Conservation (phyloP, 192 early-diverging fungal species). For the Coemansia sp. region DNA sequence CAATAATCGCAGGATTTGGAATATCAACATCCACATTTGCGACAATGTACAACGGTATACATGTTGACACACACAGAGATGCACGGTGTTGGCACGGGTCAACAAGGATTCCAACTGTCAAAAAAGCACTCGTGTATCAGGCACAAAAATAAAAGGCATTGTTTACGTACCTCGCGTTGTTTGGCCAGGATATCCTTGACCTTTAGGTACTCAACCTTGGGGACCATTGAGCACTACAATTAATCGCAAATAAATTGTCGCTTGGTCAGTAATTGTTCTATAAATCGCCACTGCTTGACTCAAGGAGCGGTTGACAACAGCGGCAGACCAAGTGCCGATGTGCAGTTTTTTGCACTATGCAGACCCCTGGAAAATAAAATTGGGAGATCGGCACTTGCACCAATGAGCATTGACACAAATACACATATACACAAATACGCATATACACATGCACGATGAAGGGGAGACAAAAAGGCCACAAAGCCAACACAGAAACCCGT, state of each 20-base stretch:
- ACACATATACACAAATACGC: not conserved
- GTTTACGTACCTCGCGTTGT: slow-evolving; percentile 60
- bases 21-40: not conserved
- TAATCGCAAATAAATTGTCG: not conserved
- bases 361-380: not conserved
- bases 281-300: not conserved
- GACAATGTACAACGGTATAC: not conserved
- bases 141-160: not conserved
- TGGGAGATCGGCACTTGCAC: not conserved
- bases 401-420: not conserved
- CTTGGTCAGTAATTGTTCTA: not conserved
- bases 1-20: not conserved
- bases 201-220: slow-evolving; percentile 82
- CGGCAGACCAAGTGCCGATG: not conserved
- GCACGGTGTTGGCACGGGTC: not conserved
- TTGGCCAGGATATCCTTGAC: slow-evolving; percentile 66
- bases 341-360: not conserved
- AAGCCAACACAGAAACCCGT: slow-evolving; percentile 2
- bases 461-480: not conserved
- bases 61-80: not conserved
- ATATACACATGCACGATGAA: slow-evolving; percentile 1
- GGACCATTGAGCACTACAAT: slow-evolving; percentile 81
- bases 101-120: not conserved
- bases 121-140: not conserved
- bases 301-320: not conserved